Base-by-base conservation (phyloP, 345 rosid genomes). In the Lagerstroemia speciosa region DNA sequence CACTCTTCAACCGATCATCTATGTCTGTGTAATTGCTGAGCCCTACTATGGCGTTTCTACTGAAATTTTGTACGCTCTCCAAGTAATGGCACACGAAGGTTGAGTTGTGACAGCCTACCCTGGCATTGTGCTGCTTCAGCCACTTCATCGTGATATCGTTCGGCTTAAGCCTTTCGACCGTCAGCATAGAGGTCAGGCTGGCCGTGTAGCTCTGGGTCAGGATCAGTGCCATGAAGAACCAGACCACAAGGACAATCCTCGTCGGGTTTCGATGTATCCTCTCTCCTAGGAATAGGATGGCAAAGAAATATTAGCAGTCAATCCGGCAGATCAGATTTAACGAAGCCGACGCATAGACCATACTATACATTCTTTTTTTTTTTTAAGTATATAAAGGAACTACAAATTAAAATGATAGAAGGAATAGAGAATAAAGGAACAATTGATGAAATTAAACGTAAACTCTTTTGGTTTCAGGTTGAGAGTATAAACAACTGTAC, bases 201-300 rank as follows among this genome's bases (percentile, higher is more conserved):
- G 93, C 90, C 0, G 90, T 85, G 79, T 85, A 88, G 78, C 90
- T 86, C 46, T 86, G 81, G 53, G 62, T 85, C 48, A 85, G 72
- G 68, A 85, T 76, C 63, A 85, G 36, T 63, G 77, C 93, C n/a
- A 85, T 82, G 64, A 83, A 84, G 22, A 85, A 81, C 93, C 93
- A 85, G 2, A 77, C 82, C 38, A 76, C 71, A 14, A 85, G 61
- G 70, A 88, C 93, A 5, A 83, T 65, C 29, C 83, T 58, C 33
- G 90, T 77, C n/a, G 81, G 71, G 61, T 80, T 79, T 67, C 80
- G 58, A 2, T 68, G 0, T 8, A 85, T 30, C 69, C 40, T 78
- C 70, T 85, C 90, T 33, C 82, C 93, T 88, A 76, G 31, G 65
- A 52, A 5, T 1, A 3, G 24, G 6, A n/a, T n/a, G n/a, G n/a